Percentiles rank a stretch among this genome's conserved stretches.
These are phyloP conservation scores for Phytophthora citricola DNA, from an alignment of 352 stramenopile genomes.

Conservation along the genomic window DNA sequence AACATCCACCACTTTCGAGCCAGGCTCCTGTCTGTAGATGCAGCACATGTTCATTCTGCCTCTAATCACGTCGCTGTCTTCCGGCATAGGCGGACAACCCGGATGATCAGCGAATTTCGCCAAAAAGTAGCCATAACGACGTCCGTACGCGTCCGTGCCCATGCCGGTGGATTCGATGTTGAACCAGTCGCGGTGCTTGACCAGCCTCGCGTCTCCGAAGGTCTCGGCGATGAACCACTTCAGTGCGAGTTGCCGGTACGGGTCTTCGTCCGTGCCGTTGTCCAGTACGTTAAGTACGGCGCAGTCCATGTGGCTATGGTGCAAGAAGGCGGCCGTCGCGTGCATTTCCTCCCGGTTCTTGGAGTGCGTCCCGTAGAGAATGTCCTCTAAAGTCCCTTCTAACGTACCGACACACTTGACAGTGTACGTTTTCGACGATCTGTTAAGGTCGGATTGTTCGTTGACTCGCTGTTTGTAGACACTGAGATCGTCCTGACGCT, in stretches of 20 bases:
- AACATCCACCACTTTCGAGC: constrained; percentile 47
- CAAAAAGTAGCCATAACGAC: constrained; percentile 64
- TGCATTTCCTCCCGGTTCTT: constrained; percentile 49
- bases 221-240: constrained; percentile 59
- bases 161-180: constrained; percentile 67
- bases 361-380: constrained; percentile 60
- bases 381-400: constrained; percentile 57
- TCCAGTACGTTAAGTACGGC: constrained; percentile 52
- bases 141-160: constrained; percentile 36
- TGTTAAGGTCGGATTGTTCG: neutral
- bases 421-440: constrained; percentile 26
- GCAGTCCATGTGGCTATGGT: constrained; percentile 51
- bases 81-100: constrained; percentile 47
- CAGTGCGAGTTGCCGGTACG: constrained; percentile 53
- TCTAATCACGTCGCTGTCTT: constrained; percentile 41
- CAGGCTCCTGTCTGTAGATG: constrained; percentile 57
- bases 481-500: constrained; percentile 38
- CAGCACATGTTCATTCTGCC: constrained; percentile 66
- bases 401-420: constrained; percentile 55
- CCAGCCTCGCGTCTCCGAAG: constrained; percentile 45
- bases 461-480: constrained; percentile 28
- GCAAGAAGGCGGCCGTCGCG: constrained; percentile 39
- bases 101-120: constrained; percentile 40
- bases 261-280: constrained; percentile 39
- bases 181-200: constrained; percentile 71